Evolutionary conservation across 2,329 filamentous ascomycete genomes (phyloP), one percentile per base, ranked within the genome.

Genomic region (Aspergillus tubingensis): DNA sequence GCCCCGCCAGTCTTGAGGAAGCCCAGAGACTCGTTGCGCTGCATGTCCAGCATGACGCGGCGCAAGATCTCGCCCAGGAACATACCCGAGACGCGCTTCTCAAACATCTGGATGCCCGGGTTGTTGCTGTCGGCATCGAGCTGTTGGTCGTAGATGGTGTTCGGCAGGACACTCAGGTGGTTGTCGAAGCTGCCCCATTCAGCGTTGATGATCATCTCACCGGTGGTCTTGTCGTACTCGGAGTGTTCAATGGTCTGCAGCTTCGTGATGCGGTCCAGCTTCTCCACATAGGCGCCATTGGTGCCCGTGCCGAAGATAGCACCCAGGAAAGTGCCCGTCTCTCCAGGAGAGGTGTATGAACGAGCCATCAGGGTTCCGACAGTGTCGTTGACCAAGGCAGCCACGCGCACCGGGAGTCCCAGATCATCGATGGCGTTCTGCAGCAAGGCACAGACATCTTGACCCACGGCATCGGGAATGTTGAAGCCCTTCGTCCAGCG

Each of bases 101-200:
- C 95, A 73, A 98, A 99, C 91, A 98, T 96, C 74, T 99, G 95
- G 63, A 96, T 87, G 25, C 95, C 95, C 0, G 93, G 94, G 77
- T 99, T 98, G 68, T 91, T 87, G 66, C 89, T 95, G 62, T 89
- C 86, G 59, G 81, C 80, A 76, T 99, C 94, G 23, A 99, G 83
- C 59, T 87, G 84, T 53, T 82, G 80, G 74, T 99, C 95, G 80
- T 92, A 98, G 0, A 86, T 81, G 0, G 94, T 98, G 70, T 88
- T 89, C 49, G 94, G 95, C 43, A 99, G 83, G 19, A 96, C 90
- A 68, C 89, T 91, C 66, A 98, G 86, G 68, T 90, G 86, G 79
- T 98, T 98, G 79, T 99, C 95, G 72, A 99, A 99, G 59, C 92
- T 96, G 63, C 95, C 95, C 95, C 95, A 99, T 80, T 99, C 95